Conservation (phyloP, 192 early-diverging fungal genomes). For the Mortierella hygrophila region DNA sequence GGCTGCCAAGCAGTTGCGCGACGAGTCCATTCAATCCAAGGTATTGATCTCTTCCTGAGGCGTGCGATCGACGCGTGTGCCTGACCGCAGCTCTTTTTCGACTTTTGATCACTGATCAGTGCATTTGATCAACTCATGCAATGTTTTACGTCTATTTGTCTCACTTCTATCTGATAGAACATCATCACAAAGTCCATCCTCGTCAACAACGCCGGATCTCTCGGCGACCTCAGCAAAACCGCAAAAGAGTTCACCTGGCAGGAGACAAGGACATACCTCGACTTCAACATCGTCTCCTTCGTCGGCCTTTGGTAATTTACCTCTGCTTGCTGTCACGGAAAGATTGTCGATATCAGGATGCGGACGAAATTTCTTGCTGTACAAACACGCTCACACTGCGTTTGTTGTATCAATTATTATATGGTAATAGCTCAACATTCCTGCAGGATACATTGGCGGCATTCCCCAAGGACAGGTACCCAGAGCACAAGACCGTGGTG, state of each 20-base stretch:
- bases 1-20: slow-evolving; percentile 15
- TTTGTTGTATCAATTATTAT: neutral
- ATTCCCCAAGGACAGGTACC: slow-evolving; percentile 46
- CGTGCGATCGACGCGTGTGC: neutral
- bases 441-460: slow-evolving; percentile 51
- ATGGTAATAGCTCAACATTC: slow-evolving; percentile 54
- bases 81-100: neutral
- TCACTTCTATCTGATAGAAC: slow-evolving; percentile 3
- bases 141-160: neutral
- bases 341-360: neutral
- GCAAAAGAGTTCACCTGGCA: slow-evolving; percentile 63
- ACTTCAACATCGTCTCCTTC: slow-evolving; percentile 73
- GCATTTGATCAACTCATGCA: neutral
- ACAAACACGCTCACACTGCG: too few species aligned
- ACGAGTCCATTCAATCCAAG: slow-evolving; percentile 23
- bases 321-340: too few species aligned
- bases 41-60: neutral
- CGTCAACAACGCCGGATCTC: slow-evolving; percentile 84
- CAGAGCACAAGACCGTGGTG: slow-evolving; percentile 57
- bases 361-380: neutral
- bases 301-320: slow-evolving; percentile 59
- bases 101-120: neutral
- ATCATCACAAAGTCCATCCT: slow-evolving; percentile 58
- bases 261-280: slow-evolving; percentile 63
- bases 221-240: slow-evolving; percentile 74